These are phyloP conservation scores for Mycena galericulata DNA, from an alignment of 768 basidiomycete genomes.

Conservation along the genomic window DNA sequence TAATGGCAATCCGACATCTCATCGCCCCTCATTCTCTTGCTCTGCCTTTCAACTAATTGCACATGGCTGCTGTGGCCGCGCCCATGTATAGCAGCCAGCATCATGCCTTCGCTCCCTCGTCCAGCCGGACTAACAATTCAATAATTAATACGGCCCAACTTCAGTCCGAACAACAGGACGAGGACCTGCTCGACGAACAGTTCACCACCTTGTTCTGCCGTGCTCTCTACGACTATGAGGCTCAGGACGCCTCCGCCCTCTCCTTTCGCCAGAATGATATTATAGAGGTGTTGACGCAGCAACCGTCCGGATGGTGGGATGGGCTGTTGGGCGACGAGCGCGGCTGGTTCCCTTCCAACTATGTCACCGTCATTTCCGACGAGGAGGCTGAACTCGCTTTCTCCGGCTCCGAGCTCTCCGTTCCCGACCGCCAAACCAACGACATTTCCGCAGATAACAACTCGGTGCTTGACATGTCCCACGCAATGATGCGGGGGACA, in stretches of 20 bases:
- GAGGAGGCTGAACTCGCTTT: conserved; percentile 82
- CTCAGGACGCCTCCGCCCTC: conserved; percentile 89
- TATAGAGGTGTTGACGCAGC: conserved; percentile 92
- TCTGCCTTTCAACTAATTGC: conserved; percentile 14
- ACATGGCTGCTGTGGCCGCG: conserved; percentile 35
- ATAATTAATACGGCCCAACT: conserved; percentile 18
- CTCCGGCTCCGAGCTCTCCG: conserved; percentile 61
- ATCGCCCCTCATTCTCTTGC: background rate
- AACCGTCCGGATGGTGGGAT: conserved; percentile 99
- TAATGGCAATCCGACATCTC: background rate
- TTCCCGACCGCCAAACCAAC: conserved; percentile 44
- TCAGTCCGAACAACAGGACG: conserved; percentile 45
- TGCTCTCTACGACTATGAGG: conserved; percentile 91
- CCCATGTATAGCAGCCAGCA: conserved; percentile 32
- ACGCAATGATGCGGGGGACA: conserved; percentile 57
- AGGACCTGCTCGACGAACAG: conserved; percentile 63
- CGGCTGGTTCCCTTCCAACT: conserved; percentile 98
- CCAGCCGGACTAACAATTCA: conserved; percentile 13
- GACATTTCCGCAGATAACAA: conserved; percentile 41
- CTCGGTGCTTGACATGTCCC: conserved; percentile 61
- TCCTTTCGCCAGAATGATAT: conserved; percentile 90
- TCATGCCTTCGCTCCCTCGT: conserved; percentile 25
- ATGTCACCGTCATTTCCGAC: conserved; percentile 83
- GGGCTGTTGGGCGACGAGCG: conserved; percentile 90
- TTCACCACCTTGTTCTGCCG: conserved; percentile 87